Conservation (phyloP, 1,139 yeast species). For the Kluyveromyces marxianus region DNA sequence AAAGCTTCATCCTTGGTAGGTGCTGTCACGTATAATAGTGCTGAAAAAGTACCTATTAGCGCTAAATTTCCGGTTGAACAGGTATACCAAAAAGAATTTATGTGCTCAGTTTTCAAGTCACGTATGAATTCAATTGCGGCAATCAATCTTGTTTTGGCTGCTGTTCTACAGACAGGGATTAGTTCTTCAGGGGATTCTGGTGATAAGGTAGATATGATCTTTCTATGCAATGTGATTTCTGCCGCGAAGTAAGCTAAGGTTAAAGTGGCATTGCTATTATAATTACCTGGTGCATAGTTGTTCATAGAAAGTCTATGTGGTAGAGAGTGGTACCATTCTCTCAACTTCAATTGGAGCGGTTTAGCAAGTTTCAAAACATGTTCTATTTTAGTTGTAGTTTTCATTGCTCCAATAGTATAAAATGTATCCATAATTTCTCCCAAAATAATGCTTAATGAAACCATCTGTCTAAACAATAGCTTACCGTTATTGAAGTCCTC, state of each 20-base stretch:
- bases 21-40: conserved; percentile 61
- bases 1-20: conserved; percentile 52
- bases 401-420: conserved; percentile 62
- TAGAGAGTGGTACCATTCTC: conserved; percentile 79
- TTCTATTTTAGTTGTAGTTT: conserved; percentile 48
- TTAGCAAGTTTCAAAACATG: conserved; percentile 69
- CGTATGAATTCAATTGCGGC: conserved; percentile 80
- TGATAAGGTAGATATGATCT: conserved; percentile 56
- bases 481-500: conserved; percentile 70
- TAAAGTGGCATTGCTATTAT: conserved; percentile 64
- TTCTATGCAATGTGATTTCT: conserved; percentile 75
- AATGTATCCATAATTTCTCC: conserved; percentile 65
- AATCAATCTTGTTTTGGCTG: conserved; percentile 70
- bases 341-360: conserved; percentile 69
- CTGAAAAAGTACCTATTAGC: conserved; percentile 79
- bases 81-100: conserved; percentile 84
- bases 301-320: conserved; percentile 66
- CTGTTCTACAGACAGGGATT: conserved; percentile 66
- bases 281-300: conserved; percentile 50
- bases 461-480: conserved; percentile 59
- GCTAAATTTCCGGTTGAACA: conserved; percentile 72
- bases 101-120: conserved; percentile 70
- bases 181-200: conserved; percentile 53
- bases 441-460: conserved; percentile 59
- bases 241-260: conserved; percentile 84